Base-by-base conservation (phyloP, 495 filamentous ascomycete genomes). In the Lasiosphaeriaceae sp. region DNA sequence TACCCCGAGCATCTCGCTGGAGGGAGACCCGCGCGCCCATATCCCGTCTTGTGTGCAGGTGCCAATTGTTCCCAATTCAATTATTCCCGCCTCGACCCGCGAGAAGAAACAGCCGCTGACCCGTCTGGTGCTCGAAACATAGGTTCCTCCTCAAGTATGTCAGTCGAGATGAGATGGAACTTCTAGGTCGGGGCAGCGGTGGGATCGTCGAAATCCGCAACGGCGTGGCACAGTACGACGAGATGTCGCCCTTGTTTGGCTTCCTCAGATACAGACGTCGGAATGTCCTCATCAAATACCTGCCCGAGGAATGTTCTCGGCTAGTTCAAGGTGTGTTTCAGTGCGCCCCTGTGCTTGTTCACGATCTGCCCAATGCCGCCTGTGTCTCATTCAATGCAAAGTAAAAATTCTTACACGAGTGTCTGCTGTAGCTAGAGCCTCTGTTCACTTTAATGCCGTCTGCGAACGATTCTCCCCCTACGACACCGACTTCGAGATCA, bases 81-180 rank as follows among this genome's bases (percentile, higher is more conserved):
- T 31, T 31, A 3, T 62, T 39, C 12, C 20, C 20, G 29, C 9
- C 24, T 51, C 44, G 35, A 29, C n/a, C n/a, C n/a, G n/a, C n/a
- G n/a, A n/a, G n/a, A n/a, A n/a, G n/a, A 55, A 41, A 12, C 57
- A 49, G 60, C 62, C 39, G 39, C 9, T 43, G 14, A 43, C 9
- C 39, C 39, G n/a, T 16, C n/a, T 14, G 39, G 14, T 43, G 45
- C 45, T 22, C 9, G 19, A 47, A 4, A 4, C 9, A 31, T 37
- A 97, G 94, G 94, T 92, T 98, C 71, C 83, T 97, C 55, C 85
- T 97, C 56, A 92, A 94, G 66, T 98, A 98, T 69, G 79, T 82
- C 45, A 86, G 89, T 58, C 86, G 94, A 66, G 94, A 97, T 76
- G 90, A 92, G 63, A 83, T 97, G 19, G 86, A 90, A 59, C 75